Percentiles rank a stretch among this genome's conserved stretches.
Evolutionary conservation across 73 alveolate genomes (phyloP).

Genomic region (Durusdinium trenchii): DNA sequence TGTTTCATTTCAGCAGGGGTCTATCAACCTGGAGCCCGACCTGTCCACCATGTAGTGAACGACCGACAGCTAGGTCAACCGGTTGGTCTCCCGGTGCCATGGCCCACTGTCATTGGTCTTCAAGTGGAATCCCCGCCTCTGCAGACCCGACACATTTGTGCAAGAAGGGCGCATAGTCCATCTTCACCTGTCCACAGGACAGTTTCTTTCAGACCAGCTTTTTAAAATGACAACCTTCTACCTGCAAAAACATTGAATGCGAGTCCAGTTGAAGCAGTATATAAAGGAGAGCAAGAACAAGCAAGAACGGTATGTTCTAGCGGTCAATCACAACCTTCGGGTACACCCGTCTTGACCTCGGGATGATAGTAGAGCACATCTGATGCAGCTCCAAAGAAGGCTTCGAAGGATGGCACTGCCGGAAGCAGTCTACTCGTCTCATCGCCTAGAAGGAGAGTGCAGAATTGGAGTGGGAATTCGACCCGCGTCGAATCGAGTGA

Average conservation of each 20-base stretch:
- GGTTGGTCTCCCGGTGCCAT: neutral
- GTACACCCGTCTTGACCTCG: too few species aligned
- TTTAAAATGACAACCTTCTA: too few species aligned
- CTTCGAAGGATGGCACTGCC: conserved; percentile 86
- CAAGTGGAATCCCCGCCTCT: neutral
- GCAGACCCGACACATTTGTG: conserved; percentile 52
- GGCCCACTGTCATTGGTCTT: too few species aligned
- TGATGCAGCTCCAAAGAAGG: conserved; percentile 82
- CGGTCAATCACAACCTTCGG: too few species aligned
- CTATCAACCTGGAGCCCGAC: too few species aligned
- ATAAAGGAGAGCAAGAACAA: too few species aligned
- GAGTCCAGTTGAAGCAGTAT: too few species aligned
- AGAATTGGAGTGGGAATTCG: neutral
- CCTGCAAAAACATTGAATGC: too few species aligned
- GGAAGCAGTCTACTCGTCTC: neutral
- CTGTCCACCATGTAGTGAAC: neutral
- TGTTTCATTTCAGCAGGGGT: neutral
- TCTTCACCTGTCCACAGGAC: conserved; percentile 15
- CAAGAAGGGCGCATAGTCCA: conserved; percentile 90
- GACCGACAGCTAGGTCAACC: neutral
- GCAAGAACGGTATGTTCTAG: too few species aligned
- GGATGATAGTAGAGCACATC: conserved; percentile 93
- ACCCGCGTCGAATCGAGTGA: neutral
- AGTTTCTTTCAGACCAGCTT: neutral
- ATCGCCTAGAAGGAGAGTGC: neutral